These are phyloP conservation scores for Plantago elongata DNA, from an alignment of 257 asterid genomes.

Conservation along the genomic window DNA sequence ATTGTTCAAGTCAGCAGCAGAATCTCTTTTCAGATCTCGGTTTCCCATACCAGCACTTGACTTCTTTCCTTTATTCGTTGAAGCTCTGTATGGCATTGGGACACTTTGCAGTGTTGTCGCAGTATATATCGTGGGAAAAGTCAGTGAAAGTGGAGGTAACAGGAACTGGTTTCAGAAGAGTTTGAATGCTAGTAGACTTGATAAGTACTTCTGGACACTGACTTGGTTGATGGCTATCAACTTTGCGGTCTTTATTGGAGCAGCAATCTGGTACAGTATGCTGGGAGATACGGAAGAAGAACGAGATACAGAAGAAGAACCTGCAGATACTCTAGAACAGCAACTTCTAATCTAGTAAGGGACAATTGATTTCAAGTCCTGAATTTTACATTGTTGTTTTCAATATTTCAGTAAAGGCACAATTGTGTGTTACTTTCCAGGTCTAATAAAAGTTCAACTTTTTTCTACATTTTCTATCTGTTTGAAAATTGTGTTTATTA, in stretches of 20 bases:
- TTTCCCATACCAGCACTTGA: conserved; percentile 18
- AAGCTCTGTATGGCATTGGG: conserved; percentile 27
- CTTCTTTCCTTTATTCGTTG: conserved; percentile 21
- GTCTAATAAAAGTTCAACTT: no score
- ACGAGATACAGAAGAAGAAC: no score
- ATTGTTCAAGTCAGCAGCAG: conserved; percentile 20
- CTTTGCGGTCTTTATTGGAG: conserved; percentile 27
- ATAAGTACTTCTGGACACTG: conserved; percentile 42
- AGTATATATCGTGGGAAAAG: conserved; percentile 34
- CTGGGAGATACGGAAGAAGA: conserved; percentile 11
- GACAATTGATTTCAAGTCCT: no score
- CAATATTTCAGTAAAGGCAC: no score
- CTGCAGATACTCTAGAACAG: no score
- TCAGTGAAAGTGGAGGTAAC: conserved; percentile 34
- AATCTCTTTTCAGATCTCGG: conserved; percentile 27
- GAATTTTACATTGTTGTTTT: no score
- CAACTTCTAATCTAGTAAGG: no score
- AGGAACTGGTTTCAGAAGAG: conserved; percentile 35
- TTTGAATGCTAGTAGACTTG: conserved; percentile 37
- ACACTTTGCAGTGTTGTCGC: conserved; percentile 24
- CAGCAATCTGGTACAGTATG: conserved; percentile 25
- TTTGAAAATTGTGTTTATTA: no score
- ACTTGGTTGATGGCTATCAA: conserved; percentile 39
- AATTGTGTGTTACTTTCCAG: no score
- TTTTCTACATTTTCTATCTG: no score